Evolutionary conservation across 495 filamentous ascomycete genomes (phyloP).

Genomic region (Hypomontagnella submonticulosa): DNA sequence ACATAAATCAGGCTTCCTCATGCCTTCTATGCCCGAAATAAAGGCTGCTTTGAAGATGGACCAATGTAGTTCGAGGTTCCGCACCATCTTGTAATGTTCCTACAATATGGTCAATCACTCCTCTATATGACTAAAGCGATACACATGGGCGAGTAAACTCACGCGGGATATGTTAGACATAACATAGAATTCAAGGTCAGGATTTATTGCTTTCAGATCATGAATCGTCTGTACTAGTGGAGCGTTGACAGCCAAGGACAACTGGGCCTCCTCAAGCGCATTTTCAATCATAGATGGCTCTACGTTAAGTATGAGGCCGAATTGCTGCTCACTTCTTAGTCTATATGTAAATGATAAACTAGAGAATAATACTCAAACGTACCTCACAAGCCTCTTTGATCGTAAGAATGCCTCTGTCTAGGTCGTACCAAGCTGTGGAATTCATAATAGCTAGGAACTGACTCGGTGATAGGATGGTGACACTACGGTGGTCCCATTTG

Average conservation of each 20-base stretch:
- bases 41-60: slow-evolving; percentile 35
- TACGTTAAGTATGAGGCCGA: slow-evolving; percentile 1
- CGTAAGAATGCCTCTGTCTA: slow-evolving; percentile 17
- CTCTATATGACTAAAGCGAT: background rate
- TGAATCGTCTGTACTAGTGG: background rate
- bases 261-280: background rate
- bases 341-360: background rate
- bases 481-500: slow-evolving; percentile 14
- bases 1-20: slow-evolving; percentile 46
- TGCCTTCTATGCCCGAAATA: slow-evolving; percentile 30
- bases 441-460: slow-evolving; percentile 15
- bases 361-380: background rate
- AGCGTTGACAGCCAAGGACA: slow-evolving; percentile 3
- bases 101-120: slow-evolving; percentile 8
- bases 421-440: slow-evolving; percentile 8
- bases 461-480: slow-evolving; percentile 2
- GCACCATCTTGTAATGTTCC: slow-evolving; percentile 36
- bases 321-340: slow-evolving; percentile 7
- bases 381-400: slow-evolving; percentile 22
- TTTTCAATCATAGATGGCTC: slow-evolving; percentile 3
- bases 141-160: background rate
- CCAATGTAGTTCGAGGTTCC: slow-evolving; percentile 34
- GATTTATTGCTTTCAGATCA: slow-evolving; percentile 5
- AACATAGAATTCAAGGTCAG: slow-evolving; percentile 17
- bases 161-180: slow-evolving; percentile 31